Base-by-base conservation (phyloP, 192 early-diverging fungal genomes). In the Kickxella alabastrina region DNA sequence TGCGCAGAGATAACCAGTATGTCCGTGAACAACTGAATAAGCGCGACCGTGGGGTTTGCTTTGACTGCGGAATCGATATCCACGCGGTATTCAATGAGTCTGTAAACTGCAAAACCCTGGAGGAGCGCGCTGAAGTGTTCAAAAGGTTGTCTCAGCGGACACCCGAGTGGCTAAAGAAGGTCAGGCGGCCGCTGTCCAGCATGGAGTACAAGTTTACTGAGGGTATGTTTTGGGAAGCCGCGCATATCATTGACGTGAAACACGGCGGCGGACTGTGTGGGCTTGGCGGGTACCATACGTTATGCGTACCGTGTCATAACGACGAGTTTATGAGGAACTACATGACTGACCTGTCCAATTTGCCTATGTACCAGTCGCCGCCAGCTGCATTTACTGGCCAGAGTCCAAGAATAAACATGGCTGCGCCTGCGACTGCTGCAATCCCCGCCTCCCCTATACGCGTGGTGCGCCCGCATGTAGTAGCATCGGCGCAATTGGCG, bases 191-290 rank as follows among this genome's bases (percentile, higher is more conserved):
- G 52, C 52, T 68, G 24, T 10, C 40, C 6, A 58, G 50, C 57
- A 59, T 68, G 49, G 57, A 62, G 0, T 52, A 49, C 32, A 43
- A 39, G 13, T 76, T 76, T 27, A 60, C 43, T n/a, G 26, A 49
- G 25, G 73, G 73, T 19, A 68, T 69, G 73, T 68, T 76, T 48
- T 76, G 73, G 73, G 73, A 76, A 39, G 73, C 73, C 2, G 73
- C 73, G 0, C 73, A 76, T 29, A 47, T 43, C 13, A 49, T 76
- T 28, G 73, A 76, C 19, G 66, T 76, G 27, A 55, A 55, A 48
- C 58, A 65, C 10, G 73, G 73, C 32, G 73, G 73, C 31, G 73
- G 73, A 1, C 29, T 76, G 44, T 76, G 73, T 47, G 66, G 73
- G 1, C 73, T 76, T 1, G 60, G 61, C 22, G 66, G 66, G 7